Base-by-base conservation (phyloP, 305 asterid species). In the Rubia occidens region DNA sequence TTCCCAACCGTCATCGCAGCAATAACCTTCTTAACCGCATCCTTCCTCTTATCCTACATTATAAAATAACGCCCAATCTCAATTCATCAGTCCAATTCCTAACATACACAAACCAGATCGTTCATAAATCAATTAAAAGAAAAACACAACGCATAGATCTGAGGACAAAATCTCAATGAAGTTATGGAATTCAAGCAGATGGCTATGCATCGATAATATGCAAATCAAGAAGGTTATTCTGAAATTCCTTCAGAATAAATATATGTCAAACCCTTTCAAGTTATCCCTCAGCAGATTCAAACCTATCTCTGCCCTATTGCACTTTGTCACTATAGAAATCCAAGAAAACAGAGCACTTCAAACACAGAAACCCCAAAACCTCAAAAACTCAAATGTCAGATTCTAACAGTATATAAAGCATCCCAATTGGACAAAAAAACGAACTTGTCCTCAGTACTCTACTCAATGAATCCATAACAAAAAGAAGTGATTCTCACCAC, bases 1-100 rank as follows among this genome's bases (percentile, higher is more conserved):
- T 93, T 90, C 76, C 98, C 98, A 72, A 93, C 98, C 0, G 98
- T 93, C 98, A 93, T 93, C 35, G 98, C 98, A 24, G 98, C 98
- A 78, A 93, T 93, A 74, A 93, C 97, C 74, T 93, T 93, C 76
- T 93, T 93, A 70, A 93, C 98, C 6, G 97, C 98, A 93, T 93
- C 98, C 76, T 90, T 93, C 75, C 98, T 88, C 88, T 93, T 93
- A 79, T 93, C 98, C 98, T 93, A 83, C 79, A 72, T 42, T 49
- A 37, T 43, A 64, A 56, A 42, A 77, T 68, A 64, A 42, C 11
- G 7, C n/a, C 5, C 20, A 71, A 47, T 26, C 47, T 61, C 63
- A 35, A 29, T 5, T 47, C 42, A 53, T 37, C 68, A 26, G 35
- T 14, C 20, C 32, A 15, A 26, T 66, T 67, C 40, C 64, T 11